Base-by-base conservation (phyloP, 75 land plant species). In the Isoetes taiwanensis region DNA sequence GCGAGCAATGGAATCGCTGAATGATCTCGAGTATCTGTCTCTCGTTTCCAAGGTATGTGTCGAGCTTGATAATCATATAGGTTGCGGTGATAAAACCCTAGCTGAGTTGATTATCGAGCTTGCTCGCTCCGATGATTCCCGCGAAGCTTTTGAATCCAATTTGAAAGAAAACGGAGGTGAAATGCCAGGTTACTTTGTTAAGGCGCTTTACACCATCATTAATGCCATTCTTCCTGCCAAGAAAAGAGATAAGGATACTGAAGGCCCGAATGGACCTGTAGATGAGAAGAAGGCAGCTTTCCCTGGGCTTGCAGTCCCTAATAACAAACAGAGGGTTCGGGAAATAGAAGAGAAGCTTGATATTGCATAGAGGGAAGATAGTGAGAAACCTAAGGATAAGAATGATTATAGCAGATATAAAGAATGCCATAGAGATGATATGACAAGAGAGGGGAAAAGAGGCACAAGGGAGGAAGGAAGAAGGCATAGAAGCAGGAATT, bases 71-170 rank as follows among this genome's bases (percentile, higher is more conserved):
- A 54, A 78, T 3, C 83, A 90, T 54, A 39, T 86, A n/a, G 94
- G 94, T 34, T 64, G 72, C 59, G 69, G 65, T 9, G 88, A 90
- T 74, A 90, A 90, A 54, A 81, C 79, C 24, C 50, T 90, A 21
- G 94, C 97, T 6, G 94, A 90, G 75, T 90, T 83, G 43, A 83
- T 90, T 42, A 80, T 76, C 58, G 88, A n/a, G n/a, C n/a, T n/a
- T n/a, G n/a, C n/a, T n/a, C n/a, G n/a, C n/a, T n/a, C n/a, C n/a
- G n/a, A n/a, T n/a, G n/a, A n/a, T n/a, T n/a, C n/a, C n/a, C n/a
- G n/a, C n/a, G n/a, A n/a, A n/a, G n/a, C n/a, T n/a, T n/a, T n/a
- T n/a, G n/a, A n/a, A n/a, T n/a, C n/a, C n/a, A n/a, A n/a, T n/a
- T n/a, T n/a, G n/a, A n/a, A n/a, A n/a, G n/a, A n/a, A n/a, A n/a